Evolutionary conservation across 306 rosid species (phyloP).

Genomic region (Citrullus amarus): DNA sequence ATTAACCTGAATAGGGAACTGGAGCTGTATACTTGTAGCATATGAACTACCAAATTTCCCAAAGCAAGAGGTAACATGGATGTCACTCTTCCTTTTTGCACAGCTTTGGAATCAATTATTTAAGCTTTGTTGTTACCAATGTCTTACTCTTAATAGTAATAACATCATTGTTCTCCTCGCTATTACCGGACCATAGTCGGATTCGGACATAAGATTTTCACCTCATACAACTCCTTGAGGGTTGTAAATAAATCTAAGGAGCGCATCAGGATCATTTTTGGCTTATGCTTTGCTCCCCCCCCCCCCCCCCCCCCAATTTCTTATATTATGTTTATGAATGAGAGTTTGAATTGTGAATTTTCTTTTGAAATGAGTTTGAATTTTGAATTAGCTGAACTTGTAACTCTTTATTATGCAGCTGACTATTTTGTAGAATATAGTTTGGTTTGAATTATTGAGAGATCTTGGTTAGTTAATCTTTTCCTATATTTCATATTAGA

Average conservation of each 20-base stretch:
- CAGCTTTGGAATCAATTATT: background rate
- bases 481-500: background rate
- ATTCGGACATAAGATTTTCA: background rate
- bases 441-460: background rate
- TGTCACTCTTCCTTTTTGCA: background rate
- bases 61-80: background rate
- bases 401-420: background rate
- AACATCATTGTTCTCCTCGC: background rate
- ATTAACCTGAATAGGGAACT: background rate
- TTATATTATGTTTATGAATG: too few species aligned
- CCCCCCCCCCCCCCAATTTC: too few species aligned
- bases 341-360: background rate
- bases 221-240: background rate
- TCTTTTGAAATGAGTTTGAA: too few species aligned
- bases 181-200: background rate
- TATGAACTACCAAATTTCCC: background rate
- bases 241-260: background rate
- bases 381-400: background rate
- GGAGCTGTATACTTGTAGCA: slow-evolving; percentile 2
- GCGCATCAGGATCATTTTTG: too few species aligned
- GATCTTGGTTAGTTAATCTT: background rate
- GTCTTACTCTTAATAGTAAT: too few species aligned
- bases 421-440: background rate
- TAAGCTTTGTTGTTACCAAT: background rate
- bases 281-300: background rate